phyloP scores from a whole-genome alignment of 192 early-diverging fungal species.

The Mortierella hygrophila region DNA sequence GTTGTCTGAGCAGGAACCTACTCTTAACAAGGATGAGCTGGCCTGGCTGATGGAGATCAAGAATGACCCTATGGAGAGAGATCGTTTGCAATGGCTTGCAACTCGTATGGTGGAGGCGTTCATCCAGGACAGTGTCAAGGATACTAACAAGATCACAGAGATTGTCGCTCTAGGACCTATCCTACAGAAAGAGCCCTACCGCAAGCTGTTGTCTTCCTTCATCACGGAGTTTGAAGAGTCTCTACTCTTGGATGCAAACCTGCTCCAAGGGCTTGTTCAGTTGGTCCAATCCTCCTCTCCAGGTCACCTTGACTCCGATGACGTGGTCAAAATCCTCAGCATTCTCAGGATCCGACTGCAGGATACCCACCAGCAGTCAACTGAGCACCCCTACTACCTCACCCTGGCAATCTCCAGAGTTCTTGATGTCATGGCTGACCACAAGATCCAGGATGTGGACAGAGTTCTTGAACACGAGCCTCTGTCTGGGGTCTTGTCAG shows the following conservation, averaged over 20 bases:
- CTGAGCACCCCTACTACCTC: background rate
- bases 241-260: background rate
- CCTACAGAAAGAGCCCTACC: background rate
- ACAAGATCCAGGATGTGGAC: background rate
- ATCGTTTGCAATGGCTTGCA: background rate
- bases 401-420: background rate
- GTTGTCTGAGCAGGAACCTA: too few species aligned
- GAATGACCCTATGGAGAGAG: background rate
- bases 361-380: background rate
- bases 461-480: background rate
- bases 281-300: background rate
- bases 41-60: background rate
- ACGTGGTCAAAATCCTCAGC: background rate
- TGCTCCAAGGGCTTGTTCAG: background rate
- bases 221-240: background rate
- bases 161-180: background rate
- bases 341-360: background rate
- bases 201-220: background rate
- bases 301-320: background rate
- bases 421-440: background rate
- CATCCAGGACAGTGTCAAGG: background rate
- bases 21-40: background rate
- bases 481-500: too few species aligned
- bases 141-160: background rate
- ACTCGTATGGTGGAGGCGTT: background rate